A percentile compares a stretch with the other conserved stretches of the same genome.
These are phyloP conservation scores for Cantharellus anzutake DNA, from an alignment of 768 basidiomycete genomes.

Conservation along the genomic window DNA sequence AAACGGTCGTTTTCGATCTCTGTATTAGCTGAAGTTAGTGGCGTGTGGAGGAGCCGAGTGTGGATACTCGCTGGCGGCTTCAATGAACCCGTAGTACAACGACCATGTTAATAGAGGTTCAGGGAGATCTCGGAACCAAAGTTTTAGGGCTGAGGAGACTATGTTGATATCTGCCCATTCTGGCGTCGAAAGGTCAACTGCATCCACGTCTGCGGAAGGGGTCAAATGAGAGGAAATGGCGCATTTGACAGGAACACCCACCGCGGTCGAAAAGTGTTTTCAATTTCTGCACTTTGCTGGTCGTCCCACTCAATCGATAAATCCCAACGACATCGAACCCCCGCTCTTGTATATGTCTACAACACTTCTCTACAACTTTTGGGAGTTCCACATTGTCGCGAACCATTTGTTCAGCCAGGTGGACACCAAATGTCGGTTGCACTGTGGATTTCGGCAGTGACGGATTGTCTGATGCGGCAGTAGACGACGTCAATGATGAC, in stretches of 20 bases:
- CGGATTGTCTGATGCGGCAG: background rate
- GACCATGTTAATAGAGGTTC: slow-evolving; percentile 74
- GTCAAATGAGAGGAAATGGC: slow-evolving; percentile 1
- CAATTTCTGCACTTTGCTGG: slow-evolving; percentile 66
- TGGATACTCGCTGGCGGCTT: slow-evolving; percentile 65
- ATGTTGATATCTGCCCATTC: slow-evolving; percentile 97
- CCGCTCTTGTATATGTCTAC: slow-evolving; percentile 82
- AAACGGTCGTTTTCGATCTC: slow-evolving; percentile 88
- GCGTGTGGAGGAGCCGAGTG: background rate
- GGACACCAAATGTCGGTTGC: slow-evolving; percentile 75
- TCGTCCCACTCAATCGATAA: slow-evolving; percentile 83
- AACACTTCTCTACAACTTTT: slow-evolving; percentile 70
- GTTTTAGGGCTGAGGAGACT: slow-evolving; percentile 81
- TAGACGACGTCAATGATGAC: too few species aligned
- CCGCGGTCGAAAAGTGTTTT: slow-evolving; percentile 78
- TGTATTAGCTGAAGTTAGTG: slow-evolving; percentile 15
- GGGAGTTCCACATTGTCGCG: slow-evolving; percentile 85
- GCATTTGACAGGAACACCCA: slow-evolving; percentile 15
- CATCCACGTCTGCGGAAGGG: slow-evolving; percentile 44
- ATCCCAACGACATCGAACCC: slow-evolving; percentile 60
- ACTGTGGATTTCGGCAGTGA: background rate
- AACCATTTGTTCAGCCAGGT: slow-evolving; percentile 83
- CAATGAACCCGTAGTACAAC: slow-evolving; percentile 84
- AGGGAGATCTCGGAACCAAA: slow-evolving; percentile 92
- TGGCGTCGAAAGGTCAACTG: slow-evolving; percentile 66